These are phyloP conservation scores for Rhizopus delemar DNA, from an alignment of 371 early-diverging fungal species.

Conservation along the genomic window DNA sequence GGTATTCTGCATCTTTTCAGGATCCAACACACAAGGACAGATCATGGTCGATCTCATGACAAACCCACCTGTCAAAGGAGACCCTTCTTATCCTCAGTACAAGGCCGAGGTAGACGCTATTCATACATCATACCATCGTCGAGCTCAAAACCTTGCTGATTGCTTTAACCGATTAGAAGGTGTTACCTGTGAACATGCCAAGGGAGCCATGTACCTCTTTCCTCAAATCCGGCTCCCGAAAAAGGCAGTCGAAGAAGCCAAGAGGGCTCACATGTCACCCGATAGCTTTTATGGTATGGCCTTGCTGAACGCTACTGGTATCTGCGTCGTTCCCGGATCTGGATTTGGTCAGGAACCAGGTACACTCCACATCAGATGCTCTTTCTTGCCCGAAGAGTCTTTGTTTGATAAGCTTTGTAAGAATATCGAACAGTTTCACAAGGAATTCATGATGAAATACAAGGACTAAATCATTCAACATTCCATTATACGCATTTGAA, in stretches of 20 bases:
- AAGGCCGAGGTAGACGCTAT: conserved; percentile 72
- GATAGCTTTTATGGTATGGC: conserved; percentile 85
- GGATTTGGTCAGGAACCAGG: conserved; percentile 5
- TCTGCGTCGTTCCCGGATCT: conserved; percentile 63
- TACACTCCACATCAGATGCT: not conserved
- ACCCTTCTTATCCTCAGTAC: conserved; percentile 78
- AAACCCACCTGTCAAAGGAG: conserved; percentile 85
- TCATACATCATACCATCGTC: conserved; percentile 79
- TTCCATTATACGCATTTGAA: no score
- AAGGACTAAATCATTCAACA: not conserved
- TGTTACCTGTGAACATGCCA: conserved; percentile 83
- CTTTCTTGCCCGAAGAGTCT: not conserved
- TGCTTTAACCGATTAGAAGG: conserved; percentile 86
- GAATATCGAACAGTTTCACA: not conserved
- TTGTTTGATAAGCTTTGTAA: not conserved
- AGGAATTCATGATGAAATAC: not conserved
- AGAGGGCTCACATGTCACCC: conserved; percentile 62
- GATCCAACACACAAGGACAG: conserved; percentile 87
- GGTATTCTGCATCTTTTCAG: conserved; percentile 87
- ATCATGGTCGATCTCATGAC: conserved; percentile 92
- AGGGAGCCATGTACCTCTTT: conserved; percentile 96
- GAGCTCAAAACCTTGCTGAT: conserved; percentile 74
- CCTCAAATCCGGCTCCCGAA: conserved; percentile 78
- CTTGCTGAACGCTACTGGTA: conserved; percentile 90
- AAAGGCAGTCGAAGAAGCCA: conserved; percentile 76